Evolutionary conservation across 2,329 filamentous ascomycete genomes (phyloP).

Genomic region (Epichloe glyceriae): DNA sequence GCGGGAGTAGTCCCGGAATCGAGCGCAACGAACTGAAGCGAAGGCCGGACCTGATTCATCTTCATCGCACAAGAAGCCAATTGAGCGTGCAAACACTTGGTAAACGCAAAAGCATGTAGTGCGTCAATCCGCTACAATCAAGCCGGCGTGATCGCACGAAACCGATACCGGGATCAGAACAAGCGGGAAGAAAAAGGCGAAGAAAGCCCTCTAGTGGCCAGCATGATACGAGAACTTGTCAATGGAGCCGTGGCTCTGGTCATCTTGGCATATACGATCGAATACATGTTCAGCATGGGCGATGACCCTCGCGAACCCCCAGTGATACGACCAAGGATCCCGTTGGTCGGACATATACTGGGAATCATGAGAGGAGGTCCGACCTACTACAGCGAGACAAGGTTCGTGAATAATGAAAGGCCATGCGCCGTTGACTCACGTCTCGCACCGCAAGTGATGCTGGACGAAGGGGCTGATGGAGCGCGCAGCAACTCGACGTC

Average conservation of each 20-base stretch:
- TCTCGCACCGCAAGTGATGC: too few species aligned
- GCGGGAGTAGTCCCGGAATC: too few species aligned
- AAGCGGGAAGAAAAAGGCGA: background rate
- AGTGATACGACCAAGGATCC: background rate
- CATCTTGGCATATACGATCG: background rate
- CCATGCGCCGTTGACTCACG: background rate
- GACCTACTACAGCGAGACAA: background rate
- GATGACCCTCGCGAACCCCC: background rate
- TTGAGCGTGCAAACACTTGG: too few species aligned
- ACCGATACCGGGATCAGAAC: too few species aligned
- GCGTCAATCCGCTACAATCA: too few species aligned
- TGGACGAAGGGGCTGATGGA: too few species aligned
- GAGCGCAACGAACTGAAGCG: too few species aligned
- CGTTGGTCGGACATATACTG: background rate
- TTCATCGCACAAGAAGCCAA: too few species aligned
- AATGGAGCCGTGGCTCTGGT: background rate
- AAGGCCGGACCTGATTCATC: too few species aligned
- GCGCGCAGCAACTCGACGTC: background rate
- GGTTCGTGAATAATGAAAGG: background rate
- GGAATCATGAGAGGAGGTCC: background rate
- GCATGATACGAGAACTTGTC: background rate
- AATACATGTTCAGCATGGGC: background rate
- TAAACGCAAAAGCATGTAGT: too few species aligned
- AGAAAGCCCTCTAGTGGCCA: too few species aligned
- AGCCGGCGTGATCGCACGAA: too few species aligned